Evolutionary conservation across 805 yeast species (phyloP), one percentile per base, ranked within the genome.

Genomic region (Kluyveromyces siamensis): DNA sequence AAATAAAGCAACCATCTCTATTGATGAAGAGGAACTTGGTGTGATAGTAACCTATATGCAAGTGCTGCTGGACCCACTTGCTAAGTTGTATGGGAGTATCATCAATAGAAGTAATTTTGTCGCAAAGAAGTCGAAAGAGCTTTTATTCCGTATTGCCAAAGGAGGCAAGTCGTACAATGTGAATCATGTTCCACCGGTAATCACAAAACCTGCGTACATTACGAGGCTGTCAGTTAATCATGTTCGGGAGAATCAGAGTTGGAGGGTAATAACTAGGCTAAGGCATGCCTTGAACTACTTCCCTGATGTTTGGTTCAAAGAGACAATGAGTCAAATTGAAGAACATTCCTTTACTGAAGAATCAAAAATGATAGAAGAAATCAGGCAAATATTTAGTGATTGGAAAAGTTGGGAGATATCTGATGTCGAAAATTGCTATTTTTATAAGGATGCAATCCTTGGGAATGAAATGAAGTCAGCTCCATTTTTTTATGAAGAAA

Each of bases 351-450:
- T 79, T 71, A 62, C 63, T 16, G 71, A 77, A 0, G 83, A 87
- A 0, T 53, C 51, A 0, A 68, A 73, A 51, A 89, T 89, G 0
- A 71, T 72, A 50, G 68, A 70, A 8, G 73, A 73, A 14, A 85
- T 87, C 2, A 63, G 79, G 21, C 67, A 72, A 2, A 72, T 81
- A 1, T 88, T 89, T 57, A 71, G 81, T 0, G 71, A 74, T 13
- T 93, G 98, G 97, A 78, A 97, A 71, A 80, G 81, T 50, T 90
- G 98, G 97, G 99, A 91, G 57, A 83, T 85, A 41, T 72, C 80
- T 33, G 78, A 79, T 56, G 75, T 81, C 19, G 74, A 75, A n/a
- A 69, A 75, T 37, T 75, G 81, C 46, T 77, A 72, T 48, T 70
- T 85, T 21, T 80, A 84, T 56, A 63, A 65, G 33, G 69, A 68